Evolutionary conservation across 2,329 filamentous ascomycete species (phyloP), one percentile per base, ranked within the genome.

Genomic region (Trichoderma afroharzianum): DNA sequence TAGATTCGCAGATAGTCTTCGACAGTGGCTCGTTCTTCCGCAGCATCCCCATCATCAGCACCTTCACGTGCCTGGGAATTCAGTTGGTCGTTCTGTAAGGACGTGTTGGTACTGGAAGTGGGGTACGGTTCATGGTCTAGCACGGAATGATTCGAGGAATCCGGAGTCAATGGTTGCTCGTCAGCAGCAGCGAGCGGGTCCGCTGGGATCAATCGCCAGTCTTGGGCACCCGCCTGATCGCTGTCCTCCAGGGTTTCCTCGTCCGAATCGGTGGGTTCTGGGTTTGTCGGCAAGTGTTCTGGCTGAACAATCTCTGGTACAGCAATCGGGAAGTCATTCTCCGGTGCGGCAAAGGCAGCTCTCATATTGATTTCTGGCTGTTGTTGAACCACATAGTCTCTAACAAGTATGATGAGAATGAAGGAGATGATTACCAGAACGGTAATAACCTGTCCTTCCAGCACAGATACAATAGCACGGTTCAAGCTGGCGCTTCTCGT

Each of bases 331-430:
- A 78, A 73, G 5, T 78, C 76, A 36, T 81, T 78, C 43, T 80
- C 80, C 15, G 77, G 77, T 8, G 84, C 87, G 12, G 87, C 89
- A 77, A 90, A 88, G 4, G 88, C 88, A 9, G 87, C 91, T 0
- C 90, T 91, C 84, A 96, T 91, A 77, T 97, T 97, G 75, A 96
- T 92, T 74, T 95, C 91, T 6, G 95, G 96, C 79, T 99, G 96
- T 80, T 99, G 96, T 80, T 99, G 96, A 11, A 99, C 94, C 64
- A 99, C 96, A 88, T 97, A 99, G 82, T 99, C 96, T 61, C 97
- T 87, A 61, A 99, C 98, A 4, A 99, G 83, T 76, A 99, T 99
- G 55, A 99, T 91, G n/a, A 99, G 84, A 72, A 99, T 98, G 81
- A 98, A 99, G 71, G 92, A 94, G 58, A 97, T 88, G 8, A 99